Conservation (phyloP, 2,329 filamentous ascomycete genomes). For the Xenoacremonium recifei region DNA sequence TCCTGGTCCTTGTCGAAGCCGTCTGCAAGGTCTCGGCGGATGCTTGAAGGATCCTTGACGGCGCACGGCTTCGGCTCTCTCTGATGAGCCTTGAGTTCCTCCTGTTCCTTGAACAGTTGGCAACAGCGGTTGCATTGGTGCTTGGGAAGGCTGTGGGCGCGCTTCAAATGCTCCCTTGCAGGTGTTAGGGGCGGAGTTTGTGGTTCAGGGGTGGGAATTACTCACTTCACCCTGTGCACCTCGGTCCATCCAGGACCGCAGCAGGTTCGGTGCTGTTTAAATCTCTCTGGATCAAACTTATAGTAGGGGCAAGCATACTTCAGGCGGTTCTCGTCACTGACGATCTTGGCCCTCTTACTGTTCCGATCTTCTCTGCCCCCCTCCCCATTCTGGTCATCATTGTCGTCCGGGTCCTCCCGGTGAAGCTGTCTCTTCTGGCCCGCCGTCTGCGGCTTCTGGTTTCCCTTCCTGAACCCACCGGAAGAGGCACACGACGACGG, state of each 20-base stretch:
- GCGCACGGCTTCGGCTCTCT: conserved; percentile 14
- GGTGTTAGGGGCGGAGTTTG: not conserved
- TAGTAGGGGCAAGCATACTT: conserved; percentile 37
- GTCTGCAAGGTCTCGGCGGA: conserved; percentile 13
- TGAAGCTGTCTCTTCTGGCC: not conserved
- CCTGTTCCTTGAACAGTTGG: conserved; percentile 14
- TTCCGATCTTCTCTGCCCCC: conserved; percentile 30
- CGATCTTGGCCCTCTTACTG: conserved; percentile 37
- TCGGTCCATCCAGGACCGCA: conserved; percentile 22
- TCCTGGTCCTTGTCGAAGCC: conserved; percentile 23
- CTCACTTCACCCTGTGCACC: conserved; percentile 24
- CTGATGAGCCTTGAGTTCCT: conserved; percentile 19
- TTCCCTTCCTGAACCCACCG: conserved; percentile 20
- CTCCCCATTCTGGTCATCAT: conserved; percentile 22
- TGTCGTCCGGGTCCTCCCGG: not conserved
- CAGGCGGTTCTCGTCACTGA: conserved; percentile 24
- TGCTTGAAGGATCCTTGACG: conserved; percentile 13
- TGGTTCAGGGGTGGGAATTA: not conserved
- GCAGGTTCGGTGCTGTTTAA: conserved; percentile 20
- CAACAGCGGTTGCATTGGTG: conserved; percentile 21
- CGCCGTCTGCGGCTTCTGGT: not conserved
- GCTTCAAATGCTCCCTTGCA: conserved; percentile 23
- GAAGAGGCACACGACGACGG: conserved; percentile 13
- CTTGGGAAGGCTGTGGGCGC: conserved; percentile 16
- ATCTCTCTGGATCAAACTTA: conserved; percentile 31